phyloP scores from a whole-genome alignment of 1,284 basidiomycete species.

The Trichosporon faecale region DNA sequence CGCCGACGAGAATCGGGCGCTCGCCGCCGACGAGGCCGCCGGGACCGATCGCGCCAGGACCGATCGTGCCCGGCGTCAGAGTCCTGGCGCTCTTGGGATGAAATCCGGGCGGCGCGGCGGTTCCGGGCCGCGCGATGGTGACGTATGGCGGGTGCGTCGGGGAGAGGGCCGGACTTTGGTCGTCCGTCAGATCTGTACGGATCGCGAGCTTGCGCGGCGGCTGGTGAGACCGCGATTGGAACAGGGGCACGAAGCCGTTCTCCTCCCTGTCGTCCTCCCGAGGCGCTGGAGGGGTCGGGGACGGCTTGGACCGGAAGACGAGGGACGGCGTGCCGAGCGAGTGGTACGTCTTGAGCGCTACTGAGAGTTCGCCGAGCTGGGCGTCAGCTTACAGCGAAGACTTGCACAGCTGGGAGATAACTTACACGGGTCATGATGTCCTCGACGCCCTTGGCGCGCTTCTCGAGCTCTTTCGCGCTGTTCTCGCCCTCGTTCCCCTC shows the following conservation, averaged over 20 bases:
- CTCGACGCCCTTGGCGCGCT: constrained; percentile 18
- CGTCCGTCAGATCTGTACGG: background rate
- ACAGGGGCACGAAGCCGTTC: background rate
- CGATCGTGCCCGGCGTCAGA: background rate
- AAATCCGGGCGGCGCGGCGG: background rate
- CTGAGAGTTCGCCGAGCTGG: constrained; percentile 22
- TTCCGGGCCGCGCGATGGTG: constrained; percentile 1
- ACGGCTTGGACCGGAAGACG: constrained; percentile 13
- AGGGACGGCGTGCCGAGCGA: constrained; percentile 22
- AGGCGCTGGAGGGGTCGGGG: background rate
- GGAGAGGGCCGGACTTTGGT: background rate
- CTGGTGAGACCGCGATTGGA: background rate
- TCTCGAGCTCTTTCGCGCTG: background rate
- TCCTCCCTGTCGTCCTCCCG: background rate
- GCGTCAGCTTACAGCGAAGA: constrained; percentile 1
- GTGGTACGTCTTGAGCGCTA: constrained; percentile 22
- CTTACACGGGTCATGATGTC: constrained; percentile 24
- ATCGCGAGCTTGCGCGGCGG: background rate
- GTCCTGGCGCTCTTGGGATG: background rate
- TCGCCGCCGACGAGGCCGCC: background rate
- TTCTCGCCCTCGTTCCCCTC: background rate
- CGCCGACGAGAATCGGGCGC: background rate
- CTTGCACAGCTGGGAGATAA: background rate
- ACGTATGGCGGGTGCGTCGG: constrained; percentile 8
- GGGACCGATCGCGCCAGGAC: background rate